Conservation (phyloP, 108 stramenopile species). For the Stephanodiscus minutulus region DNA sequence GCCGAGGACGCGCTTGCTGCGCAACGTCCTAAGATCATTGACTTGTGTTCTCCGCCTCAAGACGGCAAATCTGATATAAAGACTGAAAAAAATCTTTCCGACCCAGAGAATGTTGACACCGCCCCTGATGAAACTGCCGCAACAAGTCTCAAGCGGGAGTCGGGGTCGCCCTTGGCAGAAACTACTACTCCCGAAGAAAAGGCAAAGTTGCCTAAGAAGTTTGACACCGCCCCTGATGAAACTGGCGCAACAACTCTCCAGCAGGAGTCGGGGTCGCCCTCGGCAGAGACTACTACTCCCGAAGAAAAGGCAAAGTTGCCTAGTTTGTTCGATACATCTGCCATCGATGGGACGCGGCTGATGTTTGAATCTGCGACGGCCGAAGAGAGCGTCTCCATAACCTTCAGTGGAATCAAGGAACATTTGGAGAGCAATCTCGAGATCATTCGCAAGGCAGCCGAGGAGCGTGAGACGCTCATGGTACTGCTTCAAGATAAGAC, state of each 20-base stretch:
- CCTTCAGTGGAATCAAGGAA: neutral
- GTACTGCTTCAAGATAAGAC: neutral
- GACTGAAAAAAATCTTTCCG: neutral
- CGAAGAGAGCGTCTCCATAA: no score
- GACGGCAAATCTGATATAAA: neutral
- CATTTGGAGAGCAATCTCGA: neutral
- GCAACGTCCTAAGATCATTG: neutral
- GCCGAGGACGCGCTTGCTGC: neutral
- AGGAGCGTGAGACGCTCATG: neutral
- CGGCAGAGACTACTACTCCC: neutral
- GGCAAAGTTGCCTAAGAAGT: neutral
- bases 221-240: neutral
- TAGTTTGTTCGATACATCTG: neutral
- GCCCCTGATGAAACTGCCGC: neutral
- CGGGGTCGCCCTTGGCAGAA: no score
- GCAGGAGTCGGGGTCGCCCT: no score
- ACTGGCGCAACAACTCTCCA: no score
- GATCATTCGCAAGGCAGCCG: neutral
- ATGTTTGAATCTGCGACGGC: no score
- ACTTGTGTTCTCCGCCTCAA: neutral
- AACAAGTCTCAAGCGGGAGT: no score
- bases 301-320: neutral
- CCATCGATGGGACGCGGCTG: neutral
- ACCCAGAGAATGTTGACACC: neutral
- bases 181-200: neutral